Conservation (phyloP, 768 basidiomycete genomes). For the Amyloporia xantha region DNA sequence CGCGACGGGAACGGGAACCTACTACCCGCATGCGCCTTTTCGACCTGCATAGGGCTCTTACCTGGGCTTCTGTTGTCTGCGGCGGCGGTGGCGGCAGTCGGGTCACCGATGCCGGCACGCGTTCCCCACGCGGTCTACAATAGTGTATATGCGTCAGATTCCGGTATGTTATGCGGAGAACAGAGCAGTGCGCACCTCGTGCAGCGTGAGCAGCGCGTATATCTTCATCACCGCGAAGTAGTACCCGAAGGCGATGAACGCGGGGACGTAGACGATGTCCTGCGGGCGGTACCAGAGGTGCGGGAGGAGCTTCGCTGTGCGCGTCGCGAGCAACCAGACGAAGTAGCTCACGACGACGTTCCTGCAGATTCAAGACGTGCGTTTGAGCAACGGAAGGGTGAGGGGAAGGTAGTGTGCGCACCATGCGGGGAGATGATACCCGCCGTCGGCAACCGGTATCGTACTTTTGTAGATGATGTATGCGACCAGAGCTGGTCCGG, state of each 20-base stretch:
- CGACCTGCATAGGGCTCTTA: not conserved
- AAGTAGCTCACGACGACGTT: constrained; percentile 62
- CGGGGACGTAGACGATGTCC: constrained; percentile 53
- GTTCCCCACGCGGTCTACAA: constrained; percentile 88
- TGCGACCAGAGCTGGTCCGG: constrained; percentile 75
- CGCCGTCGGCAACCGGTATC: constrained; percentile 55
- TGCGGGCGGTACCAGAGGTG: constrained; percentile 54
- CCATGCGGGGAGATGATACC: constrained; percentile 82
- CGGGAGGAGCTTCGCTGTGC: constrained; percentile 67
- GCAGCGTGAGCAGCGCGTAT: constrained; percentile 84
- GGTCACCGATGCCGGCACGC: constrained; percentile 89
- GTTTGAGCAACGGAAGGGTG: no score
- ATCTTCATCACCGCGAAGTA: constrained; percentile 95
- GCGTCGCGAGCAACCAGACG: constrained; percentile 64
- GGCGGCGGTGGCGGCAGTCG: constrained; percentile 67
- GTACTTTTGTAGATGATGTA: constrained; percentile 78
- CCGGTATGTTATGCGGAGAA: not conserved
- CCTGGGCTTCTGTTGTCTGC: constrained; percentile 32
- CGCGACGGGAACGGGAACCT: not conserved
- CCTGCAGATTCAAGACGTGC: constrained; percentile 33
- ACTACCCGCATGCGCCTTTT: not conserved
- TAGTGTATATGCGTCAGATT: not conserved
- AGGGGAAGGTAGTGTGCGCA: constrained; percentile 37
- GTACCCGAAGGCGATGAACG: constrained; percentile 80
- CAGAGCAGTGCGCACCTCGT: constrained; percentile 52